phyloP scores from a whole-genome alignment of 345 rosid species.

The Iberis pinnata region DNA sequence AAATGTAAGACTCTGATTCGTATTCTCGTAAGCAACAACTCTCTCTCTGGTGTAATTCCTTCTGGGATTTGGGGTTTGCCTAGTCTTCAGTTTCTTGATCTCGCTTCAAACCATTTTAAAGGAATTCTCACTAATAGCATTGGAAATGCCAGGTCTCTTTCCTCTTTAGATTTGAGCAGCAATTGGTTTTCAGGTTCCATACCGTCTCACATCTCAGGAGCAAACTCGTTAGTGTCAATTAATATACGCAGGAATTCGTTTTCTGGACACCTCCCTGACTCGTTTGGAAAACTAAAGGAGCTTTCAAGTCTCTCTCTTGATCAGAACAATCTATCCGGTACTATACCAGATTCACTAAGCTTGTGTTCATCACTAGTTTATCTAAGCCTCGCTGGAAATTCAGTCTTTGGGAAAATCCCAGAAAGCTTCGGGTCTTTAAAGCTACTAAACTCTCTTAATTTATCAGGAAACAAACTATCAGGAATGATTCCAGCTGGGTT shows the following conservation, averaged over 20 bases:
- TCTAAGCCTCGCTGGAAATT: conserved; percentile 54
- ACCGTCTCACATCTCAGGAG: conserved; percentile 46
- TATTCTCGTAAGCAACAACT: conserved; percentile 57
- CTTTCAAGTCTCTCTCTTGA: conserved; percentile 41
- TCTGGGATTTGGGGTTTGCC: conserved; percentile 75
- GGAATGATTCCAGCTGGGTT: conserved; percentile 57
- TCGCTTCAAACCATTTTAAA: conserved; percentile 51
- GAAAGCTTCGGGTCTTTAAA: conserved; percentile 40
- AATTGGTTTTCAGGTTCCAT: conserved; percentile 58
- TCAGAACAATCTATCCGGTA: conserved; percentile 48
- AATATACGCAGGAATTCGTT: conserved; percentile 46
- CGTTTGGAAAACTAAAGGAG: conserved; percentile 49
- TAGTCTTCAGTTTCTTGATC: conserved; percentile 48
- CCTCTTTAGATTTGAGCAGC: conserved; percentile 36
- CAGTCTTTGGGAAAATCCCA: conserved; percentile 58
- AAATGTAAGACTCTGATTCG: conserved; percentile 53
- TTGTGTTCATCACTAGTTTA: conserved; percentile 42
- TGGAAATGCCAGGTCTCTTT: conserved; percentile 55
- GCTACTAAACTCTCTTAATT: conserved; percentile 56
- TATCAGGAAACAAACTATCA: conserved; percentile 59
- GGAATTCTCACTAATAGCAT: conserved; percentile 48
- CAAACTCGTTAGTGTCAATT: conserved; percentile 48
- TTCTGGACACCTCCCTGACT: conserved; percentile 46
- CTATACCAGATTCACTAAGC: conserved; percentile 54
- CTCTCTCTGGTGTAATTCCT: conserved; percentile 53